Base-by-base conservation (phyloP, 345 rosid species). In the Durio zibethinus region DNA sequence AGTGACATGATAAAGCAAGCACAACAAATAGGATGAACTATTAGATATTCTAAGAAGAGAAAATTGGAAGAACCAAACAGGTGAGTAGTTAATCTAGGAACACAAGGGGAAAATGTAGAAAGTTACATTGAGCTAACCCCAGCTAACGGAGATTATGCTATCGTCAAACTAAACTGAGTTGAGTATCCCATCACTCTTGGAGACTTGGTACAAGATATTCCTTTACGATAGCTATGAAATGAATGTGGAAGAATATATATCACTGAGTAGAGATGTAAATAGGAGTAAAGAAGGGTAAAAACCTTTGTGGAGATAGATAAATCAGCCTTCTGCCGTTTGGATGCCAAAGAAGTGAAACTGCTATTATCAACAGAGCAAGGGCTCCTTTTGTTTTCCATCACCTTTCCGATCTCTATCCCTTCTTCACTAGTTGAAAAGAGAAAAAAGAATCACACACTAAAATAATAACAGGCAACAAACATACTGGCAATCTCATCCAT, bases 351-450 rank as follows among this genome's bases (percentile, higher is more conserved):
- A 67, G 86, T 80, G 82, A 89, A 77, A 63, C 77, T 81, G 62
- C 80, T 82, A 54, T 92, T 91, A 72, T 88, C 98, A 10, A 93
- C 80, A 80, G 94, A 81, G 74, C 88, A 96, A 7, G 92, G 88
- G 57, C 87, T 89, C 70, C 87, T 82, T 85, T 96, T 93, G 83
- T 90, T 85, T 86, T 96, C 93, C 87, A 92, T 92, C 93, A 96
- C 89, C 89, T 83, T 88, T 76, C 64, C 73, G 0, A 67, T 80
- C 14, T 82, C 75, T 80, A 85, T 73, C 65, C 80, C 82, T 82
- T 83, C 70, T 69, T 85, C 72, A 87, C 90, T 85, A 64, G 47
- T 80, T 23, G 23, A 40, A 78, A 82, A 75, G 10, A 14, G 25
- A 50, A 31, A 72, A 63, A 20, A 77, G 45, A 72, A 75, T 64